Percentiles rank a stretch among this genome's conserved stretches.
Evolutionary conservation across 495 filamentous ascomycete genomes (phyloP).

Genomic region (Lasiosphaeria ovina): DNA sequence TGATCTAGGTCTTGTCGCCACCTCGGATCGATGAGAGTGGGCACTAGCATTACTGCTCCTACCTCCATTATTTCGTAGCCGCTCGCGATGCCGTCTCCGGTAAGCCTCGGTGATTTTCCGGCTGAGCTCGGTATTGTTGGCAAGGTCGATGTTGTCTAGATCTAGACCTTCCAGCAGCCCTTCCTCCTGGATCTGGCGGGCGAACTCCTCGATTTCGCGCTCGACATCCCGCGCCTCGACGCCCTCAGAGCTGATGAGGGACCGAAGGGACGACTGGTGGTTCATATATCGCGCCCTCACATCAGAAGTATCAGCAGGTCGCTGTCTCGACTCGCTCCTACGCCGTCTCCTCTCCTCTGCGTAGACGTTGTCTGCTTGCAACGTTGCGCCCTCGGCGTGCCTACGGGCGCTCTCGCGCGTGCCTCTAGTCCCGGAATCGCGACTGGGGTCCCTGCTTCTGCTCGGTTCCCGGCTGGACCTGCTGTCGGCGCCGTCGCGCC

Average conservation of each 20-base stretch:
- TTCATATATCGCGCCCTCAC: constrained; percentile 55
- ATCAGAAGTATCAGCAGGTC: constrained; percentile 33
- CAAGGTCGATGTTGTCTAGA: constrained; percentile 71
- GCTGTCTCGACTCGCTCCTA: constrained; percentile 37
- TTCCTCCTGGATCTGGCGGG: constrained; percentile 84
- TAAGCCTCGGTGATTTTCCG: constrained; percentile 87
- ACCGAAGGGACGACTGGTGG: constrained; percentile 82
- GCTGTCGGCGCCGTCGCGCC: constrained; percentile 23
- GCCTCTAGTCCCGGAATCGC: constrained; percentile 17
- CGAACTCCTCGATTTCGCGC: constrained; percentile 69
- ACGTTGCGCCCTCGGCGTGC: constrained; percentile 27
- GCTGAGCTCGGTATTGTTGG: constrained; percentile 80
- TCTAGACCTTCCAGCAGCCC: constrained; percentile 84
- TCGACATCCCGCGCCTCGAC: constrained; percentile 72
- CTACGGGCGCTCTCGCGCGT: constrained; percentile 24
- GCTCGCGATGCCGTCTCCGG: constrained; percentile 63
- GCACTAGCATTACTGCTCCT: constrained; percentile 43
- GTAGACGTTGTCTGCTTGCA: constrained; percentile 26
- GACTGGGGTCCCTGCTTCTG: constrained; percentile 7
- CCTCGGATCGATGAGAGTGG: constrained; percentile 33
- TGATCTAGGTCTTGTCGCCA: constrained; percentile 27
- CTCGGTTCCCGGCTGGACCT: constrained; percentile 6
- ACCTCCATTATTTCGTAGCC: constrained; percentile 34
- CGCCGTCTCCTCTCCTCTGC: constrained; percentile 36
- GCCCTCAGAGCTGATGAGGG: constrained; percentile 73